Evolutionary conservation across 1,139 yeast species (phyloP), one percentile per base, ranked within the genome.

Genomic region (Yamadazyma diospyri): DNA sequence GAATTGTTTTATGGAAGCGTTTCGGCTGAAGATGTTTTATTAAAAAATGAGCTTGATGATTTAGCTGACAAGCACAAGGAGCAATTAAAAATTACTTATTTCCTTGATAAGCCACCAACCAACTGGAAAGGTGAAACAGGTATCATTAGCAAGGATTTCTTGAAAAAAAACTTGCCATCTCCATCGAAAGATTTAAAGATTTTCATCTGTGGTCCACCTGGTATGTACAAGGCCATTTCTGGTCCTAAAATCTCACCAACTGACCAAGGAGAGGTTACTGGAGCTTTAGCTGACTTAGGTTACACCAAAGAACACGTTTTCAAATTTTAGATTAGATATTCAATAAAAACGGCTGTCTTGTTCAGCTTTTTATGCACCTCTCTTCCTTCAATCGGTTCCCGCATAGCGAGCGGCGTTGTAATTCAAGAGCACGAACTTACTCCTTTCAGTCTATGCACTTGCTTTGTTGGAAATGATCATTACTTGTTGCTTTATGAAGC

Each of bases 181-280:
- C 77, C 88, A 24, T 53, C 76, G 23, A 65, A 64, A 34, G 81
- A 80, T 47, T 69, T 75, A 42, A 88, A 85, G 70, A 64, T 92
- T 43, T 76, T 92, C 51, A 63, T 92, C 38, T 94, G 98, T 61
- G 97, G 99, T 19, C 98, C 99, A 38, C 96, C 96, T 41, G 61
- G 54, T 27, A 48, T 60, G 32, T 58, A 58, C 46, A 54, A 57
- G 37, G 62, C 64, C 32, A 37, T 60, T 48, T 87, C 96, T 25
- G 99, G 98, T 55, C 61, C 64, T 50, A 92, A 92, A 75, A 72
- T 64, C 29, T 80, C 94, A 34, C 95, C 97, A 49, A 55, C 81
- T 37, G 97, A 89, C 56, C 98, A 92, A 69, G 98, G 98, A 61
- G 96, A 86, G 64, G 76, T 94, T 39, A 69, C 80, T 24, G 99